A percentile compares a stretch with the other conserved stretches of the same genome.
phyloP scores from a whole-genome alignment of 768 basidiomycete genomes.

The Termitomyces sp. region DNA sequence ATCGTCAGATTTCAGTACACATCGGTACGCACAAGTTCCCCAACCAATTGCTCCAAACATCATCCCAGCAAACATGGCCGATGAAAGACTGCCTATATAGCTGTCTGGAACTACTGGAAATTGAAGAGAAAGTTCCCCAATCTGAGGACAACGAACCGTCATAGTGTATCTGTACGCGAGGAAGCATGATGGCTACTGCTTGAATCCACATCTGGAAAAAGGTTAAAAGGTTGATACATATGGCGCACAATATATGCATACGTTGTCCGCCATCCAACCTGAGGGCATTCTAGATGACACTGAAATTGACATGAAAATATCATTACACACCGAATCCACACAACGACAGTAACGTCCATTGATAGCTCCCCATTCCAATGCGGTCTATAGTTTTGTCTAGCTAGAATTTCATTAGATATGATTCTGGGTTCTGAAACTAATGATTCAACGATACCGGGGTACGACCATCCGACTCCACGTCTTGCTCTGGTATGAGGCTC shows the following conservation, averaged over 20 bases:
- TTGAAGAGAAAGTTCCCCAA: background rate
- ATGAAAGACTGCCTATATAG: constrained; percentile 77
- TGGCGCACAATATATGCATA: constrained; percentile 22
- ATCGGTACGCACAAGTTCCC: constrained; percentile 67
- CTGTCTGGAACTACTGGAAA: constrained; percentile 54
- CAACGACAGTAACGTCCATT: constrained; percentile 75
- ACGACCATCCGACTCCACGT: constrained; percentile 32
- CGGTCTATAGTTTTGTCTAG: constrained; percentile 86
- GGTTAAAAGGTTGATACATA: constrained; percentile 17
- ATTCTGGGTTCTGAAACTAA: background rate
- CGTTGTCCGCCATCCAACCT: constrained; percentile 96
- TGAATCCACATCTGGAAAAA: constrained; percentile 84
- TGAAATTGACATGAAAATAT: background rate
- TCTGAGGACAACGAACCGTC: constrained; percentile 37
- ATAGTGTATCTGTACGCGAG: constrained; percentile 92
- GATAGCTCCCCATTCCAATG: constrained; percentile 90
- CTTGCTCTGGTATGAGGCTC: constrained; percentile 21
- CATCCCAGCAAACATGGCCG: constrained; percentile 94
- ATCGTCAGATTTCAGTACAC: background rate
- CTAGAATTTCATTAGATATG: constrained; percentile 10
- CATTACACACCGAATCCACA: constrained; percentile 79
- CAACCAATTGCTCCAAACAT: constrained; percentile 91
- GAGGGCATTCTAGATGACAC: background rate
- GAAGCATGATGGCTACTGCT: constrained; percentile 88
- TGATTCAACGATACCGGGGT: constrained; percentile 35